phyloP scores from a whole-genome alignment of 208 protist genomes.

The Wallacemonas collosoma region DNA sequence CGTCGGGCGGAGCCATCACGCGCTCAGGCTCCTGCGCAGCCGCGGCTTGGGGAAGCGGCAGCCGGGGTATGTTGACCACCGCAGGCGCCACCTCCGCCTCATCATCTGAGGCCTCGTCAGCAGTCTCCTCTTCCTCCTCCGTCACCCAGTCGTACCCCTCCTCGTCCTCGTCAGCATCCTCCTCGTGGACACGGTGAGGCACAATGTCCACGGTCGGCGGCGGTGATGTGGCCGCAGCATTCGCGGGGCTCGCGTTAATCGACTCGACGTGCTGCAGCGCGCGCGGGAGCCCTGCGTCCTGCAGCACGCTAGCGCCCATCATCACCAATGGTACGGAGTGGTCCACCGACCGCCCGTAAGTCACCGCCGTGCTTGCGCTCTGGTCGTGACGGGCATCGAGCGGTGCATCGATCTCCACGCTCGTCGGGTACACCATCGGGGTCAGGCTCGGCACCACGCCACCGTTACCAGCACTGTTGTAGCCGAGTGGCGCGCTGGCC shows the following conservation, averaged over 20 bases:
- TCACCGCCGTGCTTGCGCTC: not conserved
- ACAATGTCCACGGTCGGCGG: not conserved
- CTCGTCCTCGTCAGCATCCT: not conserved
- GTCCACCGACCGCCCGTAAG: too few species aligned
- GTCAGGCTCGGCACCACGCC: not conserved
- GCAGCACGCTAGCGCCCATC: too few species aligned
- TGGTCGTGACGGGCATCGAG: not conserved
- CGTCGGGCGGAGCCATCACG: not conserved
- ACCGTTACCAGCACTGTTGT: too few species aligned
- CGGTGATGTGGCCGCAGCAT: too few species aligned
- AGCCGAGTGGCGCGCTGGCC: too few species aligned
- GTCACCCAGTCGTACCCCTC: not conserved
- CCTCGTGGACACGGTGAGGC: not conserved
- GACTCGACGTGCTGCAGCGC: too few species aligned
- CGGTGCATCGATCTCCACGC: slow-evolving; percentile 5
- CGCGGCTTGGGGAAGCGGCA: not conserved
- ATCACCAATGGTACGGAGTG: too few species aligned
- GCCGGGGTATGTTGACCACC: not conserved
- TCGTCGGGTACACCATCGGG: not conserved
- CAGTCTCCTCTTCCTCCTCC: not conserved
- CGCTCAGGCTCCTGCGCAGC: too few species aligned
- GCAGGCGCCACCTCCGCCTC: not conserved
- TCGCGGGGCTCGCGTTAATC: too few species aligned
- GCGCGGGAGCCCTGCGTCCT: too few species aligned
- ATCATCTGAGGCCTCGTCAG: not conserved